These are phyloP conservation scores for Thermochaetoides thermophila DNA, from an alignment of 495 filamentous ascomycete species.

Conservation along the genomic window DNA sequence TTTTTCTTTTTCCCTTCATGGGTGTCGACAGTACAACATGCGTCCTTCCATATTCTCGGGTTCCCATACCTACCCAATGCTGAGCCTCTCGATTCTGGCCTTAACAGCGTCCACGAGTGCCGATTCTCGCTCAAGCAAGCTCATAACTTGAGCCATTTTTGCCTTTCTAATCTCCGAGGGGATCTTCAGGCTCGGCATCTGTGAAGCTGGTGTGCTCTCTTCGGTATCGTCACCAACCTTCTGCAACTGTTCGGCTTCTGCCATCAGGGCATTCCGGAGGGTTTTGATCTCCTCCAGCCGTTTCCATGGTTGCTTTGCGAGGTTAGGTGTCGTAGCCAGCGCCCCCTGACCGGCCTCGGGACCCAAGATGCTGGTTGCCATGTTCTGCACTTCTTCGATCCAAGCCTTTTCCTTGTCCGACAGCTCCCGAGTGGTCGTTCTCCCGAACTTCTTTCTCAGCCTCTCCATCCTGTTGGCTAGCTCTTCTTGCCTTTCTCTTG, in stretches of 20 bases:
- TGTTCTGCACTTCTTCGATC: conserved; percentile 44
- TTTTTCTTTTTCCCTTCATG: no score
- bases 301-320: conserved; percentile 24
- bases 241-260: conserved; percentile 29
- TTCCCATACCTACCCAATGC: conserved; percentile 16
- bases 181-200: conserved; percentile 32
- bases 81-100: conserved; percentile 18
- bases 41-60: no score
- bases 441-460: conserved; percentile 42
- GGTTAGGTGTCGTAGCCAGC: conserved; percentile 2
- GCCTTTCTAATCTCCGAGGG: conserved; percentile 52
- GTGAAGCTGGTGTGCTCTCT: conserved; percentile 14
- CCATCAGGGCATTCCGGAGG: conserved; percentile 36
- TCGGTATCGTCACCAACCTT: conserved; percentile 17
- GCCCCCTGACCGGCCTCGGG: conserved; percentile 8
- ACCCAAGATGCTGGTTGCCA: conserved; percentile 31
- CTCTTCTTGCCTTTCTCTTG: conserved; percentile 41
- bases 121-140: conserved; percentile 54
- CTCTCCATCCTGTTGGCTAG: conserved; percentile 49
- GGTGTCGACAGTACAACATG: no score
- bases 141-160: conserved; percentile 54
- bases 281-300: conserved; percentile 33
- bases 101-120: conserved; percentile 36
- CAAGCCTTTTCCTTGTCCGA: conserved; percentile 61
- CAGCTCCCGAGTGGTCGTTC: conserved; percentile 44